These are phyloP conservation scores for Dryas octopetala DNA, from an alignment of 306 rosid genomes.

Conservation along the genomic window DNA sequence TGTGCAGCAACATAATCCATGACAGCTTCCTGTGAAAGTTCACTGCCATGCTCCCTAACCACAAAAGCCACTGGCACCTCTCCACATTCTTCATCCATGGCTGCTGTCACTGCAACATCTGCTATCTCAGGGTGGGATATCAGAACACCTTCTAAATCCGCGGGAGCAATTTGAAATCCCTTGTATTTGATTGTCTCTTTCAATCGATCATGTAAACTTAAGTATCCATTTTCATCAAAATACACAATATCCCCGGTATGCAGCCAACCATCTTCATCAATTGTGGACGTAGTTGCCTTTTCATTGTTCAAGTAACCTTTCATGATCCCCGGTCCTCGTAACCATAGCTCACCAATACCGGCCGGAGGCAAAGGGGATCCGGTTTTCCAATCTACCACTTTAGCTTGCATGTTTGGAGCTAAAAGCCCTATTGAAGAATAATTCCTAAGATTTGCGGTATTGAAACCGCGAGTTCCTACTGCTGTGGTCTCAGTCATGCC, in stretches of 20 bases:
- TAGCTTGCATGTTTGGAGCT: constrained; percentile 87
- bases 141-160: constrained; percentile 53
- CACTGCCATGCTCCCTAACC: constrained; percentile 62
- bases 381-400: constrained; percentile 64
- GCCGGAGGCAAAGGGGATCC: constrained; percentile 70
- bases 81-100: constrained; percentile 60
- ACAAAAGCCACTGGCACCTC: constrained; percentile 85
- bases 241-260: constrained; percentile 69
- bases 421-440: constrained; percentile 75
- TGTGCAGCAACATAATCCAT: constrained; percentile 62
- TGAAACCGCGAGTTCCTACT: constrained; percentile 81
- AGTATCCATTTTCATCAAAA: constrained; percentile 72
- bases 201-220: constrained; percentile 65
- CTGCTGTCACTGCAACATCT: constrained; percentile 46
- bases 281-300: constrained; percentile 59
- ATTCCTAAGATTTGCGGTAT: constrained; percentile 52
- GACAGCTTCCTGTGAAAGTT: constrained; percentile 43
- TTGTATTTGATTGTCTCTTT: constrained; percentile 92
- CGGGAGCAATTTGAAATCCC: constrained; percentile 76
- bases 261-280: constrained; percentile 62
- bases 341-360: constrained; percentile 76
- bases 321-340: constrained; percentile 80
- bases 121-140: constrained; percentile 44
- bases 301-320: constrained; percentile 76
- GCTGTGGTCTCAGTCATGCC: constrained; percentile 94